Conservation (phyloP, 1,284 basidiomycete species). For the Cystobasidium pallidum region DNA sequence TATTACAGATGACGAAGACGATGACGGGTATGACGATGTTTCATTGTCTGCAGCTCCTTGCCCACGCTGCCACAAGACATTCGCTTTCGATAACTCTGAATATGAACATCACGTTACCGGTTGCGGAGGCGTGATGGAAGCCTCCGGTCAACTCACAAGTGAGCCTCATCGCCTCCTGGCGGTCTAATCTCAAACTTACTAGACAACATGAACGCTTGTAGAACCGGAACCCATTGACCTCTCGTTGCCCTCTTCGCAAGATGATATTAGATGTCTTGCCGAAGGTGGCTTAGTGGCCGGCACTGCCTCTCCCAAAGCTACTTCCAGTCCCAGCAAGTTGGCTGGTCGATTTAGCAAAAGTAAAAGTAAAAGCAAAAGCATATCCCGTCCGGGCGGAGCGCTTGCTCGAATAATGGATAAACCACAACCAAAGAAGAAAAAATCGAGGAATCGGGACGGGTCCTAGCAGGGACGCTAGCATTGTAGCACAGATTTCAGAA, state of each 20-base stretch:
- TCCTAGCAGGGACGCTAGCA: background rate
- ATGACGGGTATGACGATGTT: slow-evolving; percentile 34
- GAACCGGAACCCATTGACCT: slow-evolving; percentile 28
- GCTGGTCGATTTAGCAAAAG: background rate
- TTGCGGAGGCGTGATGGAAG: background rate
- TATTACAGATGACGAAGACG: slow-evolving; percentile 32
- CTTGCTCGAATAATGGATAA: background rate
- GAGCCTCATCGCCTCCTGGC: background rate
- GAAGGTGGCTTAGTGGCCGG: background rate
- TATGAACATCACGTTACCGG: slow-evolving; percentile 19
- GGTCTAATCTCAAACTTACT: too few species aligned
- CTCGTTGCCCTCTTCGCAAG: slow-evolving; percentile 32
- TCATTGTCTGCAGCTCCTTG: slow-evolving; percentile 37
- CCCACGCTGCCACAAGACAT: slow-evolving; percentile 21
- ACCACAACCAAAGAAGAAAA: background rate
- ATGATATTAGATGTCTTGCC: slow-evolving; percentile 8
- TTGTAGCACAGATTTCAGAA: background rate
- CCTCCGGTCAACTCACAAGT: background rate
- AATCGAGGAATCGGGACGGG: background rate
- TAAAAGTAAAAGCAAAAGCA: background rate
- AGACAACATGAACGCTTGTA: too few species aligned
- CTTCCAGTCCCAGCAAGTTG: background rate
- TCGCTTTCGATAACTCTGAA: slow-evolving; percentile 26
- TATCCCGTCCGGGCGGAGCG: background rate
- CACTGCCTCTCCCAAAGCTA: background rate